Percentiles rank a stretch among this genome's conserved stretches.
phyloP scores from a whole-genome alignment of 192 early-diverging fungal species.

The Coemansia sp. region DNA sequence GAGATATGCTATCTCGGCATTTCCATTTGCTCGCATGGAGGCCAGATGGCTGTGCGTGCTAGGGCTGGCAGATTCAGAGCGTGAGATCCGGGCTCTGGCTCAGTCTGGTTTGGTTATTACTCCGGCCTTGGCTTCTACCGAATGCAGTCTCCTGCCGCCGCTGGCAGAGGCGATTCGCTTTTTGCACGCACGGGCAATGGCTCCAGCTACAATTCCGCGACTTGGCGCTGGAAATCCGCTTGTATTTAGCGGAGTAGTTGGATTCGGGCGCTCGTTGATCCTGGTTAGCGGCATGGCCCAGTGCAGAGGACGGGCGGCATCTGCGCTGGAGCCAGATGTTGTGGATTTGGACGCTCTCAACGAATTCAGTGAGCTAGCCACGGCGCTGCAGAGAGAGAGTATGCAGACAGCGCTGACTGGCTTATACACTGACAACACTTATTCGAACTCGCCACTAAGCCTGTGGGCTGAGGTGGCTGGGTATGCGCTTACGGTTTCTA shows the following conservation, averaged over 20 bases:
- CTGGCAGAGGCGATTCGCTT: constrained; percentile 26
- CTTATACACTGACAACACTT: not conserved
- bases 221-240: constrained; percentile 9
- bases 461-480: constrained; percentile 21
- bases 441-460: not conserved
- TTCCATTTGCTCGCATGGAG: constrained; percentile 59
- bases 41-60: constrained; percentile 69
- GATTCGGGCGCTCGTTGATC: constrained; percentile 36
- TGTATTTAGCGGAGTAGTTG: constrained; percentile 27
- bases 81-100: constrained; percentile 30
- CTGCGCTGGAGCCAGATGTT: not conserved
- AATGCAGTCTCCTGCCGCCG: constrained; percentile 12
- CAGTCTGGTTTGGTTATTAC: constrained; percentile 29
- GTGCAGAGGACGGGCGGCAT: not conserved
- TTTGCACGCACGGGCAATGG: constrained; percentile 4
- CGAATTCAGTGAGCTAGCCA: constrained; percentile 18
- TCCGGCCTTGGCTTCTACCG: not conserved
- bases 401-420: constrained; percentile 26
- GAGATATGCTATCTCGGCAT: constrained; percentile 63
- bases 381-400: constrained; percentile 21
- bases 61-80: constrained; percentile 39
- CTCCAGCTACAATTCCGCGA: not conserved
- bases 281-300: constrained; percentile 24
- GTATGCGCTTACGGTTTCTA: constrained; percentile 1
- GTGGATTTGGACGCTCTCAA: constrained; percentile 36